phyloP scores from a whole-genome alignment of 2,329 filamentous ascomycete genomes.

The Dactylellina sp. region DNA sequence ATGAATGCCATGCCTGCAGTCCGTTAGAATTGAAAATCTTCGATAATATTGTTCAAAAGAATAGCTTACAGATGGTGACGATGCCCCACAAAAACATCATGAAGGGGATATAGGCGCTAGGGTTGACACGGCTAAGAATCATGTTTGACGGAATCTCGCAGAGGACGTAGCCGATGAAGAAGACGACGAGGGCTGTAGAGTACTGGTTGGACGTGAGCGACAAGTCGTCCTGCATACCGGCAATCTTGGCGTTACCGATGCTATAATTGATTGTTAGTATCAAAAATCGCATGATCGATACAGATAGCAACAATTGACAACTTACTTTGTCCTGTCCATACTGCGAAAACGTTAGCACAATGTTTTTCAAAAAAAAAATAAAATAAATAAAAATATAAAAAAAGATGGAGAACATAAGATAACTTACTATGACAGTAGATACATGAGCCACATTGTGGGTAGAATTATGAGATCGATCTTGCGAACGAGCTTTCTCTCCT shows the following conservation, averaged over 20 bases:
- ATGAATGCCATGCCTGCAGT: conserved; percentile 66
- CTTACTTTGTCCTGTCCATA: conserved; percentile 57
- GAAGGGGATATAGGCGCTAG: conserved; percentile 67
- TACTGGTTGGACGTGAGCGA: conserved; percentile 67
- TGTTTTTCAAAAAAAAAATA: conserved; percentile 12
- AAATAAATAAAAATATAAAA: background rate
- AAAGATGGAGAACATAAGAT: too few relatives aligned
- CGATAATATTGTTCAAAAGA: background rate
- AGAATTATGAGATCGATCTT: conserved; percentile 62
- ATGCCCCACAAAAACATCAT: conserved; percentile 70
- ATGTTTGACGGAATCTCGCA: conserved; percentile 70
- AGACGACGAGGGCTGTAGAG: conserved; percentile 68
- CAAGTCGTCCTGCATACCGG: conserved; percentile 67
- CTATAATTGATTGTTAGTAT: conserved; percentile 57
- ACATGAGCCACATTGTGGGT: conserved; percentile 62
- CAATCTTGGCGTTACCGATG: conserved; percentile 69
- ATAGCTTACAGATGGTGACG: conserved; percentile 64
- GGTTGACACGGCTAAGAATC: conserved; percentile 67
- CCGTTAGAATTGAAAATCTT: conserved; percentile 7
- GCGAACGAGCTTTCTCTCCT: conserved; percentile 60
- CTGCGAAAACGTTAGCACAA: too few relatives aligned
- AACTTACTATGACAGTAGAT: conserved; percentile 61
- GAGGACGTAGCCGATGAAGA: conserved; percentile 69
- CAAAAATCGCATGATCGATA: background rate
- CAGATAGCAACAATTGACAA: conserved; percentile 2